Evolutionary conservation across 2,329 filamentous ascomycete species (phyloP).

Genomic region (Bipolaris gigantea): DNA sequence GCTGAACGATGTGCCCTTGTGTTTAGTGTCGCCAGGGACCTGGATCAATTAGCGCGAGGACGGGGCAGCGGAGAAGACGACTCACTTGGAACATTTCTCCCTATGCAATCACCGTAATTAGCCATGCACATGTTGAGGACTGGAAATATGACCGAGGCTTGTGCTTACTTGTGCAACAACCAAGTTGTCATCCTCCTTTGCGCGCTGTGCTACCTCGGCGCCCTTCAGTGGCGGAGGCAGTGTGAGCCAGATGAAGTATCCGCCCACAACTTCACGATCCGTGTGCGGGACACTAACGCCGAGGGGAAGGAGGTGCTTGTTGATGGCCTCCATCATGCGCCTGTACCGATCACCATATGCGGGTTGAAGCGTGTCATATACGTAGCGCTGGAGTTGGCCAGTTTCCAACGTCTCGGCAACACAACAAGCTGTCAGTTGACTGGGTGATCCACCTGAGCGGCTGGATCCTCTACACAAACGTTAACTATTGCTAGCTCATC

Average conservation of each 20-base stretch:
- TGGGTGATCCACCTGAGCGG: conserved; percentile 62
- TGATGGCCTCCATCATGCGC: conserved; percentile 62
- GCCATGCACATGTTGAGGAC: conserved; percentile 13
- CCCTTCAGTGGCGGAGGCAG: conserved; percentile 60
- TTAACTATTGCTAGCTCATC: conserved; percentile 23
- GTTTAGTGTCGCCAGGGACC: conserved; percentile 51
- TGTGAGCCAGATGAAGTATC: conserved; percentile 83
- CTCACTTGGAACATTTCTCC: conserved; percentile 67
- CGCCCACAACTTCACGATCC: conserved; percentile 63
- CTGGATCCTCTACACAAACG: conserved; percentile 54
- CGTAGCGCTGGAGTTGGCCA: conserved; percentile 57
- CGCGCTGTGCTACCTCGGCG: conserved; percentile 59
- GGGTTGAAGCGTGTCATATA: conserved; percentile 57
- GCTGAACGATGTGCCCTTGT: conserved; percentile 57
- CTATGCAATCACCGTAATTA: conserved; percentile 43
- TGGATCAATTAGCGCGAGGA: conserved; percentile 20
- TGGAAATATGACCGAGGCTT: conserved; percentile 2
- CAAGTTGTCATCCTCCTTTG: conserved; percentile 65
- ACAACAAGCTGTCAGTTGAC: conserved; percentile 61
- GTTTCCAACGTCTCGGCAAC: conserved; percentile 58
- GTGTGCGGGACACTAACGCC: conserved; percentile 57
- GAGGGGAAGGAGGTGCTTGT: conserved; percentile 62
- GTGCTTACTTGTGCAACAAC: conserved; percentile 59
- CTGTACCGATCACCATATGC: conserved; percentile 58
- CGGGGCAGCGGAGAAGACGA: conserved; percentile 46